Evolutionary conservation across 2,329 filamentous ascomycete genomes (phyloP).

Genomic region (Xylariomycetidae sp.): DNA sequence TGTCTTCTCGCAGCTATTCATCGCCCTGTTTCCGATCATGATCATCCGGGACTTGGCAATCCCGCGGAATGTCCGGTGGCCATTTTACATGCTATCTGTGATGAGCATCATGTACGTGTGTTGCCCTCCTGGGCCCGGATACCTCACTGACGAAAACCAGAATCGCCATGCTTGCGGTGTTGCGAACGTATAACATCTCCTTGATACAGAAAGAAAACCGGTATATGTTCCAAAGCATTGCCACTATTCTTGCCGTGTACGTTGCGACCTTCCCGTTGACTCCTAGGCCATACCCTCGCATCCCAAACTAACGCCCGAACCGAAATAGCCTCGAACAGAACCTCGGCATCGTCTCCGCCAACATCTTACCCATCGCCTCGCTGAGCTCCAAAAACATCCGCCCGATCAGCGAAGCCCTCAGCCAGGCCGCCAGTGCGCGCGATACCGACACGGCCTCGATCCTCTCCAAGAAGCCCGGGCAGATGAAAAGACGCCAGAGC

Average conservation of each 20-base stretch:
- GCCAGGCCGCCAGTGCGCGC: conserved; percentile 8
- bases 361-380: conserved; percentile 29
- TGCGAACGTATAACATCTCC: conserved; percentile 30
- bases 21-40: conserved; percentile 28
- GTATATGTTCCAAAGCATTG: conserved; percentile 26
- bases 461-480: conserved; percentile 12
- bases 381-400: conserved; percentile 20
- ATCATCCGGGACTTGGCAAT: conserved; percentile 25
- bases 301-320: background rate
- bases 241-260: conserved; percentile 28
- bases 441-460: conserved; percentile 15
- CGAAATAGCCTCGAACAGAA: conserved; percentile 29
- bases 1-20: conserved; percentile 30
- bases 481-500: conserved; percentile 12
- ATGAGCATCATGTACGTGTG: conserved; percentile 24
- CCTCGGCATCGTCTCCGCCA: conserved; percentile 31
- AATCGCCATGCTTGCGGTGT: conserved; percentile 25
- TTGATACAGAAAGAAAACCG: conserved; percentile 20
- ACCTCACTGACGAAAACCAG: conserved; percentile 13
- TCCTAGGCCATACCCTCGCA: background rate
- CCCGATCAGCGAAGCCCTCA: conserved; percentile 15
- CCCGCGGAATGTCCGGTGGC: conserved; percentile 23
- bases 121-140: background rate
- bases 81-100: conserved; percentile 28
- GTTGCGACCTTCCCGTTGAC: conserved; percentile 3